Conservation (phyloP, 805 yeast genomes). For the Ogataea parapolymorpha region DNA sequence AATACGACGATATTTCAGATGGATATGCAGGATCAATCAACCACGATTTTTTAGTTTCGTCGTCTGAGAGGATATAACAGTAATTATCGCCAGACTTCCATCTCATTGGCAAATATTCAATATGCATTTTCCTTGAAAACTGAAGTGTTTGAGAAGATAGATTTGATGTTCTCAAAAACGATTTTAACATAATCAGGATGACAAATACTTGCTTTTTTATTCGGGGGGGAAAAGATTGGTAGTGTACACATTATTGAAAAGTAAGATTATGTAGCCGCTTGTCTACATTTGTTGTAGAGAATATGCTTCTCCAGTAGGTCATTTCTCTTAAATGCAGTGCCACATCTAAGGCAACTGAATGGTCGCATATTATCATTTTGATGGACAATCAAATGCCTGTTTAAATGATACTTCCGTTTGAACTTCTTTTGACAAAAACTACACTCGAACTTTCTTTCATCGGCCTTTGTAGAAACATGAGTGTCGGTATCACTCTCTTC, state of each 20-base stretch:
- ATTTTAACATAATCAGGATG: neutral
- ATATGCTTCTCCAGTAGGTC: conserved; percentile 21
- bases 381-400: conserved; percentile 20
- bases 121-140: conserved; percentile 58
- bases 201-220: neutral
- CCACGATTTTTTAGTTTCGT: conserved; percentile 65
- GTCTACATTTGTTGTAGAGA: conserved; percentile 12
- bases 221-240: neutral
- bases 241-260: too few species aligned
- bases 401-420: conserved; percentile 22
- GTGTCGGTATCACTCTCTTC: neutral
- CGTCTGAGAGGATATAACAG: conserved; percentile 74
- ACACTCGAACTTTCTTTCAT: conserved; percentile 16
- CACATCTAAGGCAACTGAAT: conserved; percentile 17
- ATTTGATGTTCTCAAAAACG: too few species aligned
- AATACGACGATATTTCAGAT: conserved; percentile 52
- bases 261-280: neutral
- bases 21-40: conserved; percentile 93
- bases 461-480: neutral
- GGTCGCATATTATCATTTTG: conserved; percentile 17
- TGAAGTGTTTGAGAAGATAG: neutral
- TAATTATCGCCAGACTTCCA: conserved; percentile 95
- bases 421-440: conserved; percentile 16
- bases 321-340: conserved; percentile 16
- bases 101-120: conserved; percentile 82